A percentile compares a stretch with the other conserved stretches of the same genome.
These are phyloP conservation scores for Kockovaella imperatae DNA, from an alignment of 768 basidiomycete species.

Conservation along the genomic window DNA sequence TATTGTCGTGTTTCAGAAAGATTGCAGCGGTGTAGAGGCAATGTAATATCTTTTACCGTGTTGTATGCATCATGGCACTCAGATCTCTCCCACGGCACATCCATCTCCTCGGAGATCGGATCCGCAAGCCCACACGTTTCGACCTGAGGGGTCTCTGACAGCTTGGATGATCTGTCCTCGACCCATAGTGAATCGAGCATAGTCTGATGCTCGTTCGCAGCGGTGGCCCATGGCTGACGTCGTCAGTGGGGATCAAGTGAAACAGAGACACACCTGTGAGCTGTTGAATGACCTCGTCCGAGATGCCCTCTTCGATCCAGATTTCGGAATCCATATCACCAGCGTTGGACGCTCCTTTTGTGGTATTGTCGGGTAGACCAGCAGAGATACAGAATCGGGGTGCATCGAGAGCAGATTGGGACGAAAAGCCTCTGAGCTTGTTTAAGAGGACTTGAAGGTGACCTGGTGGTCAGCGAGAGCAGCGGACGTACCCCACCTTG, in stretches of 20 bases:
- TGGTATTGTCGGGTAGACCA: slow-evolving; percentile 59
- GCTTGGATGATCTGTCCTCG: slow-evolving; percentile 69
- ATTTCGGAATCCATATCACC: slow-evolving; percentile 74
- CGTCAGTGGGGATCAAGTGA: too few relatives aligned
- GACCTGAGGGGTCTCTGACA: slow-evolving; percentile 55
- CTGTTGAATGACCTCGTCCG: slow-evolving; percentile 55
- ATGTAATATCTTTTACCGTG: background rate
- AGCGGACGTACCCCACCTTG: background rate
- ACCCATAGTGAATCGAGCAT: slow-evolving; percentile 49
- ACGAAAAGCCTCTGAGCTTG: slow-evolving; percentile 74
- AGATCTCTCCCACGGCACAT: slow-evolving; percentile 78
- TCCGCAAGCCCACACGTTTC: slow-evolving; percentile 87
- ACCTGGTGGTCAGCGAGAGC: slow-evolving; percentile 50
- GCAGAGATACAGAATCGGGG: slow-evolving; percentile 94
- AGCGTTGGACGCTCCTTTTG: slow-evolving; percentile 48
- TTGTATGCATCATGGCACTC: background rate
- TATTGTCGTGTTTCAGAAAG: background rate
- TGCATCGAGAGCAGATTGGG: slow-evolving; percentile 85
- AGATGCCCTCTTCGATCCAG: slow-evolving; percentile 78
- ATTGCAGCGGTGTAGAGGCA: background rate
- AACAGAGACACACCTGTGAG: slow-evolving; percentile 54
- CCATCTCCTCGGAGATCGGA: slow-evolving; percentile 84
- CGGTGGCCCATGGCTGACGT: slow-evolving; percentile 95
- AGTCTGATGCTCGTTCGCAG: slow-evolving; percentile 58
- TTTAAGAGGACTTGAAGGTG: slow-evolving; percentile 92